Conservation (phyloP, 495 filamentous ascomycete species). For the Neurospora terricola region DNA sequence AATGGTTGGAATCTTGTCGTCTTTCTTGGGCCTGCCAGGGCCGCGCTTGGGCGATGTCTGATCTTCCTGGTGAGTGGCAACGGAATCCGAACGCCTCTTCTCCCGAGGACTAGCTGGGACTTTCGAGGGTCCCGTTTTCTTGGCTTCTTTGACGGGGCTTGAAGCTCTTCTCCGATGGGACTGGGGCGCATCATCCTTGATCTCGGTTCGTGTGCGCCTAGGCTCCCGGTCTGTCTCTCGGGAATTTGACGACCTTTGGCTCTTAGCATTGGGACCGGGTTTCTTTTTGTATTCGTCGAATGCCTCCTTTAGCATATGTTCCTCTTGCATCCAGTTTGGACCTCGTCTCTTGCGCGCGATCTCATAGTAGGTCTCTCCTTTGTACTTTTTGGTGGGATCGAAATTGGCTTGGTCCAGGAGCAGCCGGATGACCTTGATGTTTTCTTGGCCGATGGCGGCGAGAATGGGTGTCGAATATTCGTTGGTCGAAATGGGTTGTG, state of each 20-base stretch:
- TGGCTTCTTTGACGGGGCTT: constrained; percentile 38
- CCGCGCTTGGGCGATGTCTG: constrained; percentile 37
- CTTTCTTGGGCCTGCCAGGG: constrained; percentile 38
- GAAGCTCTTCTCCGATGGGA: constrained; percentile 39
- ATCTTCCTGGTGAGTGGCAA: constrained; percentile 28
- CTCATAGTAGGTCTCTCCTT: constrained; percentile 71
- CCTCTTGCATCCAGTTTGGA: constrained; percentile 82
- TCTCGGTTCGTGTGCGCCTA: constrained; percentile 37
- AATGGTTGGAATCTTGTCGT: constrained; percentile 33
- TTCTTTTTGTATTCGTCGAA: constrained; percentile 54
- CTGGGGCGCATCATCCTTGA: constrained; percentile 26
- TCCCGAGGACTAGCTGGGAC: constrained; percentile 31
- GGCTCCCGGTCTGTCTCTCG: constrained; percentile 50
- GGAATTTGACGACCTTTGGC: constrained; percentile 41
- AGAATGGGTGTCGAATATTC: constrained; percentile 83
- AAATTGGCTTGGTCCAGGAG: constrained; percentile 70
- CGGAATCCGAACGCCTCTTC: constrained; percentile 29
- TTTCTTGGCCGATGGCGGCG: constrained; percentile 85
- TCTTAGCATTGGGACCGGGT: constrained; percentile 32
- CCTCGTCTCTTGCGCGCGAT: constrained; percentile 73
- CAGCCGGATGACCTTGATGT: constrained; percentile 68
- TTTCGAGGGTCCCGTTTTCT: constrained; percentile 22
- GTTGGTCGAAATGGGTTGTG: constrained; percentile 44
- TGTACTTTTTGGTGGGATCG: constrained; percentile 61
- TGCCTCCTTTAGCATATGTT: constrained; percentile 67